Conservation (phyloP, 2,329 filamentous ascomycete genomes). For the Stagonosporopsis vannaccii region DNA sequence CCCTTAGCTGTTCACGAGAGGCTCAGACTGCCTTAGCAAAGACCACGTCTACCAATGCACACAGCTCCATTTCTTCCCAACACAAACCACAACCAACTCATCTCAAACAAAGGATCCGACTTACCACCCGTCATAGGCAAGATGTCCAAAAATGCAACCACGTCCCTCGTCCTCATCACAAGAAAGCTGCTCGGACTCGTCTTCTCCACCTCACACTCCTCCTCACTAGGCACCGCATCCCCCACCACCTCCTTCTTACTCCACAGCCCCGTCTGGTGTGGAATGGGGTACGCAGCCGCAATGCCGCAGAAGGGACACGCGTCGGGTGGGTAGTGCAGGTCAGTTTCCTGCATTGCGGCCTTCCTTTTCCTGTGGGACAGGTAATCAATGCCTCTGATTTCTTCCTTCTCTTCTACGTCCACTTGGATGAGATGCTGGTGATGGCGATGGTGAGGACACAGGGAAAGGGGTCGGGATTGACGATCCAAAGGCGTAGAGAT, state of each 20-base stretch:
- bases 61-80: neutral
- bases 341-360: slow-evolving; percentile 40
- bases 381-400: too few relatives aligned
- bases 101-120: slow-evolving; percentile 2
- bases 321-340: slow-evolving; percentile 51
- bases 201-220: slow-evolving; percentile 35
- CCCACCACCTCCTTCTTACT: slow-evolving; percentile 18
- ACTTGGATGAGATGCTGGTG: neutral
- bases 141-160: slow-evolving; percentile 92
- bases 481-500: too few relatives aligned
- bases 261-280: slow-evolving; percentile 12
- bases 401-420: neutral
- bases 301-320: slow-evolving; percentile 67
- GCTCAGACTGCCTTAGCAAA: too few relatives aligned
- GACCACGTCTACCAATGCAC: too few relatives aligned
- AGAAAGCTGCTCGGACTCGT: slow-evolving; percentile 59
- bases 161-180: slow-evolving; percentile 77
- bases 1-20: too few relatives aligned
- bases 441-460: neutral
- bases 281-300: slow-evolving; percentile 57
- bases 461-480: neutral
- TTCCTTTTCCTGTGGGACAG: too few relatives aligned
- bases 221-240: slow-evolving; percentile 35
- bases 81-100: neutral
- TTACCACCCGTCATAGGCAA: slow-evolving; percentile 79